Conservation (phyloP, 2,329 filamentous ascomycete species). For the Aspergillus tubingensis region DNA sequence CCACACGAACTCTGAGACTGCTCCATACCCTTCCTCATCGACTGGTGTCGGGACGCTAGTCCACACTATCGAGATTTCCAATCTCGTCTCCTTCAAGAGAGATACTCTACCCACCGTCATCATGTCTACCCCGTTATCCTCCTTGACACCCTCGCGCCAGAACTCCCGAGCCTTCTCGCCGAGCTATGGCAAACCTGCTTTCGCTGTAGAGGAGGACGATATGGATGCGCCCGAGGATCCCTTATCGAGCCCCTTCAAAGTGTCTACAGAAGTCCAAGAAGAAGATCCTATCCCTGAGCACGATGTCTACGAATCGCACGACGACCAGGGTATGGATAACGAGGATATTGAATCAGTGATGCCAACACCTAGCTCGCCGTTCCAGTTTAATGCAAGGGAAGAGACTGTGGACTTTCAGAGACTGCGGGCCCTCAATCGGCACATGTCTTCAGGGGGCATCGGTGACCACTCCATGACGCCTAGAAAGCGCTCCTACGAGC, state of each 20-base stretch:
- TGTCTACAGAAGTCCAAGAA: conserved; percentile 15
- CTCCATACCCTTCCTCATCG: not conserved
- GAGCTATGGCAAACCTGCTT: conserved; percentile 11
- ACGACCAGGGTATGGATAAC: conserved; percentile 18
- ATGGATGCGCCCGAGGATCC: conserved; percentile 26
- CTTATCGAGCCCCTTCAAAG: conserved; percentile 32
- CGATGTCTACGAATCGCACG: conserved; percentile 22
- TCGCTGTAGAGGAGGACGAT: not conserved
- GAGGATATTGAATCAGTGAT: conserved; percentile 26
- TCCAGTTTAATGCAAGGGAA: conserved; percentile 35
- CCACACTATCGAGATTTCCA: not conserved
- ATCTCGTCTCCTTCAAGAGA: not conserved
- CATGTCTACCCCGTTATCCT: conserved; percentile 45
- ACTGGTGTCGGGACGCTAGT: not conserved
- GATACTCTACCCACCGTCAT: conserved; percentile 9
- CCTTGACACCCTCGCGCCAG: conserved; percentile 45
- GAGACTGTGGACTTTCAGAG: conserved; percentile 37
- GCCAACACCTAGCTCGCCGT: conserved; percentile 40
- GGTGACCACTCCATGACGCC: conserved; percentile 21
- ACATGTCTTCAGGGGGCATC: conserved; percentile 10
- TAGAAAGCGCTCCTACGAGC: conserved; percentile 26
- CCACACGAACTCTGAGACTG: not conserved
- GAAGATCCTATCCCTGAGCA: conserved; percentile 18
- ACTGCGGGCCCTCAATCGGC: conserved; percentile 16
- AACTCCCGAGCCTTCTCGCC: conserved; percentile 42